These are phyloP conservation scores for Alternaria gaisen DNA, from an alignment of 2,329 filamentous ascomycete genomes.

Conservation along the genomic window DNA sequence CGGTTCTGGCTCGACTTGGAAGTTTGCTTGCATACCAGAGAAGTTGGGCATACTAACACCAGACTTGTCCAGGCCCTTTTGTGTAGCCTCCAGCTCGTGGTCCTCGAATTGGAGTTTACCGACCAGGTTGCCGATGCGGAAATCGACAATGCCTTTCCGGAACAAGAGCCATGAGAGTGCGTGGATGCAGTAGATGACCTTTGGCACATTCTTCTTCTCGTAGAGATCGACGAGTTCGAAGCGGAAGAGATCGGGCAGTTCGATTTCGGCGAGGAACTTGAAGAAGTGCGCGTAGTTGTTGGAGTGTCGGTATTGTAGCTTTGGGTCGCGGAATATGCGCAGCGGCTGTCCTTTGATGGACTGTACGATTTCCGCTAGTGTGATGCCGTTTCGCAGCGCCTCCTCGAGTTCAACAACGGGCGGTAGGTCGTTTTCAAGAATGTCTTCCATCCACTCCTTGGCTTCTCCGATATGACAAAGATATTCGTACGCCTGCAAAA, in stretches of 20 bases:
- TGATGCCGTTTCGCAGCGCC: slow-evolving; percentile 89
- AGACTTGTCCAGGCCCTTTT: slow-evolving; percentile 95
- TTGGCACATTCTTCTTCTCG: slow-evolving; percentile 99
- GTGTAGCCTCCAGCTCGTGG: slow-evolving; percentile 95
- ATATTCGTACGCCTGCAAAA: slow-evolving; percentile 96
- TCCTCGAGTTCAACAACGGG: slow-evolving; percentile 95
- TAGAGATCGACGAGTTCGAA: slow-evolving; percentile 98
- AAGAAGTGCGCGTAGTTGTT: slow-evolving; percentile 99
- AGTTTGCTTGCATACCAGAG: slow-evolving; percentile 94
- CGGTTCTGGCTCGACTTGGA: slow-evolving; percentile 85
- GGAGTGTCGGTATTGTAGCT: slow-evolving; percentile 91
- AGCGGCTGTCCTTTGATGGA: slow-evolving; percentile 78
- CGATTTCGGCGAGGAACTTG: slow-evolving; percentile 87
- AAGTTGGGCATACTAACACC: slow-evolving; percentile 97
- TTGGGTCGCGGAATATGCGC: slow-evolving; percentile 85
- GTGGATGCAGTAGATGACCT: slow-evolving; percentile 98
- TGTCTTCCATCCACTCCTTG: slow-evolving; percentile 97
- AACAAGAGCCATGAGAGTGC: slow-evolving; percentile 97
- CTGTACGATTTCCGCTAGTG: slow-evolving; percentile 91
- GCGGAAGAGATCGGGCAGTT: slow-evolving; percentile 92
- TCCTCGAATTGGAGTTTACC: slow-evolving; percentile 97
- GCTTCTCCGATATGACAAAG: slow-evolving; percentile 98
- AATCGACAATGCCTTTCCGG: slow-evolving; percentile 92
- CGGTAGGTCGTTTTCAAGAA: slow-evolving; percentile 84
- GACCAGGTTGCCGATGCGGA: slow-evolving; percentile 95